Evolutionary conservation across 2,329 filamentous ascomycete species (phyloP), one percentile per base, ranked within the genome.

Genomic region (Gnomoniopsis sp.): DNA sequence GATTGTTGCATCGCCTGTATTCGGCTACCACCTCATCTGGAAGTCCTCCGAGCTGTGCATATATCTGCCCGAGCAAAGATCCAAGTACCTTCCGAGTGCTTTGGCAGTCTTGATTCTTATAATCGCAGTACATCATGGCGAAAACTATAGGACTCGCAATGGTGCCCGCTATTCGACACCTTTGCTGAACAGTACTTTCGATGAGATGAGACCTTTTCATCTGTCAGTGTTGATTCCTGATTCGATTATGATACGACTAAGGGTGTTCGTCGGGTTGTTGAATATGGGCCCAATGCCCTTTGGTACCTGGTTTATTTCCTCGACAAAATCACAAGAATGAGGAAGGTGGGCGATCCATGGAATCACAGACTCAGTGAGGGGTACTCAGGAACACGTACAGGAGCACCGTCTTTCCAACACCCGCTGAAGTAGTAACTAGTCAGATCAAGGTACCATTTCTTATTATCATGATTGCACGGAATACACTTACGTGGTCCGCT

Each of bases 51-150:
- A 49, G 4, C 15, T 23, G 21, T 11, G 3, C 46, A 33, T 33
- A 49, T 7, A 23, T 26, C 26, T 49, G 49, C 10, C 33, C 49
- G 3, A 52, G 49, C 17, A 52, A 43, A 14, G 49, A 52, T 6
- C 49, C 49, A 22, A 52, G 36, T 8, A 52, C 22, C 22, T 52
- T 41, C n/a, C 41, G 15, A 21, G 33, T 22, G 21, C 11, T 43
- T 22, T 43, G 36, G 33, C 33, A 52, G 19, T 52, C 49, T 22
- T 21, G 49, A 19, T 52, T 43, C 11, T 43, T 38, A 34, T 23
- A 52, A 15, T 52, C 49, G 22, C 49, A 52, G 34, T 52, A 52
- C 47, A 49, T 49, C 23, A 49, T 49, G 2, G 49, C 49, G 33
- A 41, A 41, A 10, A 21, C 49, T 23, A 50, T n/a, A 23, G 26